A percentile compares a stretch with the other conserved stretches of the same genome.
These are phyloP conservation scores for Rhizoclosmatium globosum DNA, from an alignment of 192 early-diverging fungal genomes.

Conservation along the genomic window DNA sequence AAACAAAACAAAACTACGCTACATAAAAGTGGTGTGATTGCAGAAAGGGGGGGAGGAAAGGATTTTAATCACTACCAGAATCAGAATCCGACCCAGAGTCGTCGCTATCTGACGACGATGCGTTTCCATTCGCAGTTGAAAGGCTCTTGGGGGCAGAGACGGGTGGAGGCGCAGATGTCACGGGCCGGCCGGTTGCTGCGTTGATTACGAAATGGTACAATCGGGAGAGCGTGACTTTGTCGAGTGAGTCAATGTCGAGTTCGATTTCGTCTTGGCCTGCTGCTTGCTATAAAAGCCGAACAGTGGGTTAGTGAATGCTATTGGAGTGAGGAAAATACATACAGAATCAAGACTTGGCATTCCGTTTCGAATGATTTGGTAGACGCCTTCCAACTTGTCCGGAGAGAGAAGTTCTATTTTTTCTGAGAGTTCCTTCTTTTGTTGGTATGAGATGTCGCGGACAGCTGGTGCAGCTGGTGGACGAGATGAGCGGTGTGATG, in stretches of 20 bases:
- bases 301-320: background rate
- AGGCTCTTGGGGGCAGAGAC: background rate
- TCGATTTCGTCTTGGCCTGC: conserved; percentile 90
- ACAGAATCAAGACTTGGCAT: conserved; percentile 20
- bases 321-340: background rate
- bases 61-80: conserved; percentile 35
- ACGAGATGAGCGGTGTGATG: background rate
- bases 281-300: conserved; percentile 28
- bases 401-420: conserved; percentile 64
- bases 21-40: too few relatives aligned
- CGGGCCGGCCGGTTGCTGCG: background rate
- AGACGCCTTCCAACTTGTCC: conserved; percentile 72
- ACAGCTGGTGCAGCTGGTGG: background rate
- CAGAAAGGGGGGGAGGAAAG: background rate
- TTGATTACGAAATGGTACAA: conserved; percentile 84
- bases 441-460: conserved; percentile 78
- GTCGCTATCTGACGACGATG: conserved; percentile 8
- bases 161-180: background rate
- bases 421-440: conserved; percentile 87
- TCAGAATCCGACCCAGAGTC: conserved; percentile 38
- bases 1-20: background rate
- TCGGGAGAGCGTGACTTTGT: conserved; percentile 80
- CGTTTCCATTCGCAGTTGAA: background rate
- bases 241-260: conserved; percentile 92
- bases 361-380: conserved; percentile 74